Evolutionary conservation across 768 basidiomycete species (phyloP).

Genomic region (Mrakia frigida): DNA sequence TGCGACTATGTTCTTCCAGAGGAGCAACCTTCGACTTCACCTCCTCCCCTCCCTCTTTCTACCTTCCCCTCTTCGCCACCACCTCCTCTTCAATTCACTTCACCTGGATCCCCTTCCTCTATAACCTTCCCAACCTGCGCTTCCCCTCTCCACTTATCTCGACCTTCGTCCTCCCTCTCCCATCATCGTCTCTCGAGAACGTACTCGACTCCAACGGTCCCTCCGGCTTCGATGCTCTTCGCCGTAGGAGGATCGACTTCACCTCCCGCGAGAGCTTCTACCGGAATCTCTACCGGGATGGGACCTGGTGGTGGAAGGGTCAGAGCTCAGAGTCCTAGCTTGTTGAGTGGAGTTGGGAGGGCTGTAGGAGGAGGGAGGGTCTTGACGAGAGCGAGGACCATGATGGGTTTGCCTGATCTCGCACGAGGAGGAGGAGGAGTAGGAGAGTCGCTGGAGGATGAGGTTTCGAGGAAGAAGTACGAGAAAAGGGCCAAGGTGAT

Average conservation of each 20-base stretch:
- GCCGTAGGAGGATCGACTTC: not conserved
- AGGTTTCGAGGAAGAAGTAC: slow-evolving; percentile 48
- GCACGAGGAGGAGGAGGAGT: not conserved
- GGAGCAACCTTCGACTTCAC: not conserved
- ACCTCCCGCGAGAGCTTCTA: slow-evolving; percentile 4
- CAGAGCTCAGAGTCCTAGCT: not conserved
- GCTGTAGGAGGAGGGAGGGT: slow-evolving; percentile 5
- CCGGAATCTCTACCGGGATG: not conserved
- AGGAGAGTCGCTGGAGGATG: slow-evolving; percentile 9
- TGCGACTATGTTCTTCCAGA: not conserved
- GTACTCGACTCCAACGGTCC: slow-evolving; percentile 7
- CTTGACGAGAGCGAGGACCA: not conserved
- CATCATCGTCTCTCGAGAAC: slow-evolving; percentile 16
- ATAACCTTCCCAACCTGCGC: not conserved
- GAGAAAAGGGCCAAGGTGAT: slow-evolving; percentile 64
- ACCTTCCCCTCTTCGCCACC: not conserved
- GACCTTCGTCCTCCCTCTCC: not conserved
- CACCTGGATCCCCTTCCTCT: not conserved
- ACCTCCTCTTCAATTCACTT: not conserved
- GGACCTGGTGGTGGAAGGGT: no score
- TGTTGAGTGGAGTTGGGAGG: not conserved
- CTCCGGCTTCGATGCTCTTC: slow-evolving; percentile 8
- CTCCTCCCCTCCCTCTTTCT: not conserved
- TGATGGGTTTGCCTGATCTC: not conserved
- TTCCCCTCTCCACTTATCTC: not conserved